A percentile compares a stretch with the other conserved stretches of the same genome.
Conservation (phyloP, 192 early-diverging fungal species). For the Thamnidium elegans region DNA sequence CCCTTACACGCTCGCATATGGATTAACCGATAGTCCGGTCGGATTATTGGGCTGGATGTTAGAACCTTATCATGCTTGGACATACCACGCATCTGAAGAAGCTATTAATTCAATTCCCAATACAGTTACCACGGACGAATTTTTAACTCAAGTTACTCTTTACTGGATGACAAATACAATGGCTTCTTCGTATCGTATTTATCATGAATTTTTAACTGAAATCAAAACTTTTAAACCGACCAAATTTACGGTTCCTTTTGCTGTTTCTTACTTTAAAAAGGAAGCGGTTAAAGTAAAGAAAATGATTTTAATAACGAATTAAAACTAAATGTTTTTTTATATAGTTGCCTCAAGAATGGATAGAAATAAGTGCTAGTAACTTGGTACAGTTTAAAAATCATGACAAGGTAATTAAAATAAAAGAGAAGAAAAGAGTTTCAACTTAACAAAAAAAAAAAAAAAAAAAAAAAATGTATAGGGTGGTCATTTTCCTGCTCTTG, state of each 20-base stretch:
- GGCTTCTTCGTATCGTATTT: slow-evolving; percentile 56
- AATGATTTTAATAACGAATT: neutral
- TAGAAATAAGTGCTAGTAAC: neutral
- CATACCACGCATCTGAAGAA: slow-evolving; percentile 15
- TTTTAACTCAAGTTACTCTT: slow-evolving; percentile 44
- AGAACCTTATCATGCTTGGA: slow-evolving; percentile 31
- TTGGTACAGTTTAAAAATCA: neutral
- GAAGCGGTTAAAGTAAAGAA: neutral
- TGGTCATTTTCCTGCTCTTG: slow-evolving; percentile 66
- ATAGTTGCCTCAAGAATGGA: slow-evolving; percentile 1
- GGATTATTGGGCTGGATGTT: slow-evolving; percentile 31
- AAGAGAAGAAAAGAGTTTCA: slow-evolving; percentile 15
- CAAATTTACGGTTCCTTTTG: slow-evolving; percentile 4
- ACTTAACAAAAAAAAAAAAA: too few relatives aligned
- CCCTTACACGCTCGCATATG: slow-evolving; percentile 26
- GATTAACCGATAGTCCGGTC: slow-evolving; percentile 26
- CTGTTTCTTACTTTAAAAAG: slow-evolving; percentile 2
- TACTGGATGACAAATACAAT: slow-evolving; percentile 64
- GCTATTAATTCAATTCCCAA: neutral
- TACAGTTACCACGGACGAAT: slow-evolving; percentile 25
- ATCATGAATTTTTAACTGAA: slow-evolving; percentile 50
- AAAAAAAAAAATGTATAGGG: slow-evolving; percentile 20
- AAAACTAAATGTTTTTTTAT: neutral
- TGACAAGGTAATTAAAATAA: neutral
- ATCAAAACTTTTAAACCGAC: slow-evolving; percentile 2